These are phyloP conservation scores for Discostella pseudostelligera DNA, from an alignment of 108 stramenopile genomes.

Conservation along the genomic window DNA sequence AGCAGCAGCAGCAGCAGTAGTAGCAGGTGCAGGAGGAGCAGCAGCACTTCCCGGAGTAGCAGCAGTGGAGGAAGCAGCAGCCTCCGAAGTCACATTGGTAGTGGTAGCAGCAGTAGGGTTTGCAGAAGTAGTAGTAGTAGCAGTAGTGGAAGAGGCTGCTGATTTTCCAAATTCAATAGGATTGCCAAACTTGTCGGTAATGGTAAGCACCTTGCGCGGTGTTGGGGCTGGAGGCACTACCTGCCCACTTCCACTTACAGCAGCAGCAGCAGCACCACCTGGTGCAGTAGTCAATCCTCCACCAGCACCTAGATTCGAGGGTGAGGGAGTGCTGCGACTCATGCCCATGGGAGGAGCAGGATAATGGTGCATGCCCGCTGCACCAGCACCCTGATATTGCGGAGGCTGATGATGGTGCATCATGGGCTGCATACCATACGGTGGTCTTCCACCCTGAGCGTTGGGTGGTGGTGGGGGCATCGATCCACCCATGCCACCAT, in stretches of 20 bases:
- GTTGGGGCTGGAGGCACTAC: not conserved
- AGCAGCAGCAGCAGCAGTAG: not conserved
- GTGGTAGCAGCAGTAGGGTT: constrained; percentile 11
- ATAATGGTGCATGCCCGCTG: not conserved
- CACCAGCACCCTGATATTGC: not conserved
- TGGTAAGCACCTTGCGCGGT: constrained; percentile 21
- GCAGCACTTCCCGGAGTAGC: not conserved
- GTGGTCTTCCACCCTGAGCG: not conserved
- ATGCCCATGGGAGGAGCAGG: constrained; percentile 6
- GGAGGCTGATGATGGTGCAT: constrained; percentile 9
- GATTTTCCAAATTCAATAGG: constrained; percentile 53
- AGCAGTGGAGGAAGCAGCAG: not conserved
- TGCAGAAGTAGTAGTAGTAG: no score
- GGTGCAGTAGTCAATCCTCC: no score
- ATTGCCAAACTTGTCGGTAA: constrained; percentile 66
- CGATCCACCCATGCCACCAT: no score
- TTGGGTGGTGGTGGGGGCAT: not conserved
- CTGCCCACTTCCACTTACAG: not conserved
- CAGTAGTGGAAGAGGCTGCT: constrained; percentile 4
- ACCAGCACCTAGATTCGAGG: not conserved
- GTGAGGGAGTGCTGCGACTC: not conserved
- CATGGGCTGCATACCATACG: constrained; percentile 3
- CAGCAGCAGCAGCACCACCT: not conserved
- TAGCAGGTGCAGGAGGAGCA: not conserved
- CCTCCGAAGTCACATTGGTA: not conserved